Evolutionary conservation across 257 asterid genomes (phyloP), one percentile per base, ranked within the genome.

Genomic region (Rauvolfia tetraphylla): DNA sequence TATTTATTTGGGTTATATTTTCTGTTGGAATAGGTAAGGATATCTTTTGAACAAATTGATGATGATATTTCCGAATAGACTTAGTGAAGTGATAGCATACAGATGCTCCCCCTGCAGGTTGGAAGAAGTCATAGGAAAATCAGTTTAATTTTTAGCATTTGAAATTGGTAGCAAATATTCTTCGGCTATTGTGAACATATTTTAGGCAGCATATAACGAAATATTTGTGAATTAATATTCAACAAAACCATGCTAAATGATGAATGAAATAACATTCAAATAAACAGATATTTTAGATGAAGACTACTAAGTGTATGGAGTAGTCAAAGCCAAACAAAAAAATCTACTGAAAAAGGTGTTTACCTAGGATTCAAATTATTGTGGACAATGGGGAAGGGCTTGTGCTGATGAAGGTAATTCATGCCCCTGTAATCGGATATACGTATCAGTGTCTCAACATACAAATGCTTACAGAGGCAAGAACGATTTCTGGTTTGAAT

Each of bases 371-470:
- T 80, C 86, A 88, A 83, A 80, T 86, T 83, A 76, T 83, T 85
- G 88, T 88, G 93, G 78, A 85, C 90, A 48, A 88, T 88, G 78
- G 93, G 90, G 51, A 70, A 79, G 59, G 90, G 90, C 84, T 86
- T 88, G 85, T 88, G 93, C 81, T 84, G 82, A 81, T 88, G 93
- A 75, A 88, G 88, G 84, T 88, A 88, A 79, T 86, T 88, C 93
- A 88, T 84, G 46, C 93, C 93, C 86, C 93, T 88, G 89, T 33
- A 34, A 54, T 34, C 36, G 49, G 63, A 33, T 53, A 46, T 12
- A 11, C 31, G n/a, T 72, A 54, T 51, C 42, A 27, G 46, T 2
- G 53, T 72, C 76, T 72, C 76, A 12, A 12, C 31, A 31, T 49
- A 41, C 11, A 12, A 31, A 71, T 29, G 58, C n/a, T 9, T 25